These are phyloP conservation scores for Aspergillus nidulans DNA, from an alignment of 495 filamentous ascomycete genomes.

Conservation along the genomic window DNA sequence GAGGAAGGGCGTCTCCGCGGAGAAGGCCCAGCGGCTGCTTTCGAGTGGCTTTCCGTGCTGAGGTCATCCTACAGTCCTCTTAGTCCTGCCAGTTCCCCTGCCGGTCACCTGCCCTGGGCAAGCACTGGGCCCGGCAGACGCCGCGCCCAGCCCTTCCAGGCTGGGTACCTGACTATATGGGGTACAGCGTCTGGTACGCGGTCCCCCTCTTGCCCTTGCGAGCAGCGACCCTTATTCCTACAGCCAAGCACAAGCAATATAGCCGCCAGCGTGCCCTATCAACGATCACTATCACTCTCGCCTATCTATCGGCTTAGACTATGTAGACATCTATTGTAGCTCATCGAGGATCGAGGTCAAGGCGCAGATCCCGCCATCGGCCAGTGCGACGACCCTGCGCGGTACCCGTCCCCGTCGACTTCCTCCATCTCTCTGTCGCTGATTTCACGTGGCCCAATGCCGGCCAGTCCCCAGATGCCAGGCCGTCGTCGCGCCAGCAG, in stretches of 20 bases:
- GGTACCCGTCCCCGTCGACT: constrained; percentile 6
- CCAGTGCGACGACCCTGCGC: constrained; percentile 15
- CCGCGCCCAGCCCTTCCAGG: not conserved
- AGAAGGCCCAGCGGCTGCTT: not conserved
- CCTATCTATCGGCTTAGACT: not conserved
- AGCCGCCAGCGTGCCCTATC: no score
- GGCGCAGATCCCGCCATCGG: constrained; percentile 36
- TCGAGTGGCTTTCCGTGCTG: not conserved
- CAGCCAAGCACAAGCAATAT: not conserved
- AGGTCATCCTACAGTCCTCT: not conserved
- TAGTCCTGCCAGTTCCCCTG: not conserved
- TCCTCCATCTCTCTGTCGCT: constrained; percentile 35
- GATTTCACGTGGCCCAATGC: constrained; percentile 36
- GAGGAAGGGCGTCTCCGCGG: constrained; percentile 2
- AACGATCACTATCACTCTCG: no score
- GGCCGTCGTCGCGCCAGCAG: constrained; percentile 41
- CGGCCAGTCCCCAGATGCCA: constrained; percentile 45
- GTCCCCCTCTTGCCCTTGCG: not conserved
- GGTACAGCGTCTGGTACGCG: no score
- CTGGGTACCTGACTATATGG: not conserved
- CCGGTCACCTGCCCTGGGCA: no score
- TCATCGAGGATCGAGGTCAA: constrained; percentile 9
- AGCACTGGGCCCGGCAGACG: no score
- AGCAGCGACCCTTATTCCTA: not conserved
- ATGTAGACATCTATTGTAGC: not conserved